Conservation (phyloP, 1,284 basidiomycete species). For the Ustilago tritici region DNA sequence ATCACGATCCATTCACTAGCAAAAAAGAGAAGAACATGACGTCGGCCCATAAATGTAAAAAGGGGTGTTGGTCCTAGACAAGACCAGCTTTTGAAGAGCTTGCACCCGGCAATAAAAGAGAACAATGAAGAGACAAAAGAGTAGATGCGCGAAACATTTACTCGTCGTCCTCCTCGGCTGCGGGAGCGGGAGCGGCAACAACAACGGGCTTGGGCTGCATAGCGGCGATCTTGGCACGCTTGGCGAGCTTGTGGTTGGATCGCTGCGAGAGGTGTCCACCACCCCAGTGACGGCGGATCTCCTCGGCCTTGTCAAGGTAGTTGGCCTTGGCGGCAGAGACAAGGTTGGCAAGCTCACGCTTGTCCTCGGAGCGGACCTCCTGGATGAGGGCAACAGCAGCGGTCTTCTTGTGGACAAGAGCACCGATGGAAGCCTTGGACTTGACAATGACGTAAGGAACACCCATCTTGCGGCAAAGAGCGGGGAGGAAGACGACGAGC, state of each 20-base stretch:
- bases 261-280: slow-evolving; percentile 95
- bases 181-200: slow-evolving; percentile 34
- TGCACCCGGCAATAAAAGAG: slow-evolving; percentile 11
- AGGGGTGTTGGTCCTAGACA: slow-evolving; percentile 28
- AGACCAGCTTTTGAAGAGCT: slow-evolving; percentile 44
- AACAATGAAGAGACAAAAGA: slow-evolving; percentile 9
- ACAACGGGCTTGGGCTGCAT: slow-evolving; percentile 52
- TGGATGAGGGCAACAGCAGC: slow-evolving; percentile 89
- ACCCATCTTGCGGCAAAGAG: slow-evolving; percentile 99
- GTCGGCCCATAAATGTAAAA: slow-evolving; percentile 21
- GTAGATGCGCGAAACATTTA: slow-evolving; percentile 41
- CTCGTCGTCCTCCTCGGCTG: slow-evolving; percentile 47
- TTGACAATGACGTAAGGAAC: slow-evolving; percentile 98
- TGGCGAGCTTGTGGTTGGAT: slow-evolving; percentile 89
- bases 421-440: slow-evolving; percentile 94
- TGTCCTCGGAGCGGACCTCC: slow-evolving; percentile 94
- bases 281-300: slow-evolving; percentile 91
- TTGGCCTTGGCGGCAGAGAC: slow-evolving; percentile 96
- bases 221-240: slow-evolving; percentile 89
- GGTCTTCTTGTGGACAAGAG: slow-evolving; percentile 98
- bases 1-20: slow-evolving; percentile 47
- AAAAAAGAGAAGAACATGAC: slow-evolving; percentile 37
- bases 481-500: slow-evolving; percentile 92
- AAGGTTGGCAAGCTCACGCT: slow-evolving; percentile 90
- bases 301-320: slow-evolving; percentile 94